Evolutionary conservation across 2,329 filamentous ascomycete species (phyloP).

Genomic region (Elsinoe batatas): DNA sequence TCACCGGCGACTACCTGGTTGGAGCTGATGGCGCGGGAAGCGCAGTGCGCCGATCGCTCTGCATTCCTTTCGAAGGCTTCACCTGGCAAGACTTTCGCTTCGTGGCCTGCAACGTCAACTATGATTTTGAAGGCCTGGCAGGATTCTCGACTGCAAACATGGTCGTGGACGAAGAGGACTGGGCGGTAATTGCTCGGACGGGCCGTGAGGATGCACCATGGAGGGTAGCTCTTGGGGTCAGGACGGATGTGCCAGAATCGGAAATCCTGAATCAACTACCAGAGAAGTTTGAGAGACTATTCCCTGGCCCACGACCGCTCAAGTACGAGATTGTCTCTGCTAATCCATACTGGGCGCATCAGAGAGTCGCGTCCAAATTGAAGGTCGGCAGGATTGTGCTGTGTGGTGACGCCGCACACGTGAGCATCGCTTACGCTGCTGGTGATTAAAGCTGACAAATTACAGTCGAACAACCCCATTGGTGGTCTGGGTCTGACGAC

Average conservation of each 20-base stretch:
- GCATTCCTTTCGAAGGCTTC: conserved; percentile 19
- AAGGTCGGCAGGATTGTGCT: conserved; percentile 25
- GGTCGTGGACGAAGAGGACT: conserved; percentile 17
- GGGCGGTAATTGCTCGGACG: conserved; percentile 18
- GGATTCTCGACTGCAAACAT: conserved; percentile 16
- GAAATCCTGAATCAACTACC: background rate
- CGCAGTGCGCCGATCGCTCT: background rate
- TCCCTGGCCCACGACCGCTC: conserved; percentile 19
- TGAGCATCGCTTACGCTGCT: background rate
- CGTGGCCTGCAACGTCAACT: conserved; percentile 16
- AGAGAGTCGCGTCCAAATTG: conserved; percentile 26
- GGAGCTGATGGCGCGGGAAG: conserved; percentile 1
- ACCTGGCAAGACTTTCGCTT: conserved; percentile 17
- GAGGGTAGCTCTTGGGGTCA: background rate
- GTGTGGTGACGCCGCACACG: conserved; percentile 13
- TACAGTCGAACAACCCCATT: conserved; percentile 15
- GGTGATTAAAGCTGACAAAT: background rate
- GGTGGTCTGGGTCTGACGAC: conserved; percentile 15
- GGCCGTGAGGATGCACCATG: conserved; percentile 10
- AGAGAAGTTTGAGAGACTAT: conserved; percentile 5
- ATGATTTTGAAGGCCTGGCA: conserved; percentile 16
- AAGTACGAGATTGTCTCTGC: conserved; percentile 26
- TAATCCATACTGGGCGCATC: conserved; percentile 33
- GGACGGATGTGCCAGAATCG: background rate
- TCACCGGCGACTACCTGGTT: background rate